phyloP scores from a whole-genome alignment of 2,329 filamentous ascomycete species.

The Cordyceps pruinosa region DNA sequence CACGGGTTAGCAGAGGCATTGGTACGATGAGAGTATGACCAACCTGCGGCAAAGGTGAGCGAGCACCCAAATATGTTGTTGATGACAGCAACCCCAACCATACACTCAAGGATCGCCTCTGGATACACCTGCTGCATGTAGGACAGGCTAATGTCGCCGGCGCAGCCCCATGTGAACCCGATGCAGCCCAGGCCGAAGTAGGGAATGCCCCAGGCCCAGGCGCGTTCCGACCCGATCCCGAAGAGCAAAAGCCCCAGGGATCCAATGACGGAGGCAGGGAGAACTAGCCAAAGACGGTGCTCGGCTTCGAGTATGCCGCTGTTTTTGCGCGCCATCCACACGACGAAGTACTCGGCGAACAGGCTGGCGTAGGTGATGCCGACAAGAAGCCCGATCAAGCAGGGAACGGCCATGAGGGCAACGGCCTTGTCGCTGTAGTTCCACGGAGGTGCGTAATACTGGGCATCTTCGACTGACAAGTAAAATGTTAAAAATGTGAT shows the following conservation, averaged over 20 bases:
- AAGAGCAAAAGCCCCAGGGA: slow-evolving; percentile 47
- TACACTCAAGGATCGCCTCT: slow-evolving; percentile 50
- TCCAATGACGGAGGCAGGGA: slow-evolving; percentile 41
- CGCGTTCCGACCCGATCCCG: slow-evolving; percentile 42
- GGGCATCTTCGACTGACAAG: slow-evolving; percentile 49
- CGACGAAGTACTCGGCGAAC: slow-evolving; percentile 48
- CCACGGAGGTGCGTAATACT: slow-evolving; percentile 47
- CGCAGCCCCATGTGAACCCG: slow-evolving; percentile 53
- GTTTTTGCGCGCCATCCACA: slow-evolving; percentile 47
- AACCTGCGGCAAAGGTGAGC: slow-evolving; percentile 40
- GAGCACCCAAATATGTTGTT: slow-evolving; percentile 49
- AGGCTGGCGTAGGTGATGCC: slow-evolving; percentile 53
- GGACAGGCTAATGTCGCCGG: slow-evolving; percentile 48
- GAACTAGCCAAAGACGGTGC: slow-evolving; percentile 45
- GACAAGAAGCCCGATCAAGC: slow-evolving; percentile 45
- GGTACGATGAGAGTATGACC: background rate
- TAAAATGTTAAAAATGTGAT: slow-evolving; percentile 56
- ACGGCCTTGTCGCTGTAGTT: slow-evolving; percentile 47
- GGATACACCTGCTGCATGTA: slow-evolving; percentile 51
- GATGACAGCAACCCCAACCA: slow-evolving; percentile 51
- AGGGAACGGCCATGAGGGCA: slow-evolving; percentile 52
- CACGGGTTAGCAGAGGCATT: background rate
- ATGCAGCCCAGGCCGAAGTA: slow-evolving; percentile 52
- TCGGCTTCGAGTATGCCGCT: slow-evolving; percentile 49
- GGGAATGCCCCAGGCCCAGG: slow-evolving; percentile 45